Percentiles rank a stretch among this genome's conserved stretches.
phyloP scores from a whole-genome alignment of 805 yeast species.

The Metschnikowia picachoensis region DNA sequence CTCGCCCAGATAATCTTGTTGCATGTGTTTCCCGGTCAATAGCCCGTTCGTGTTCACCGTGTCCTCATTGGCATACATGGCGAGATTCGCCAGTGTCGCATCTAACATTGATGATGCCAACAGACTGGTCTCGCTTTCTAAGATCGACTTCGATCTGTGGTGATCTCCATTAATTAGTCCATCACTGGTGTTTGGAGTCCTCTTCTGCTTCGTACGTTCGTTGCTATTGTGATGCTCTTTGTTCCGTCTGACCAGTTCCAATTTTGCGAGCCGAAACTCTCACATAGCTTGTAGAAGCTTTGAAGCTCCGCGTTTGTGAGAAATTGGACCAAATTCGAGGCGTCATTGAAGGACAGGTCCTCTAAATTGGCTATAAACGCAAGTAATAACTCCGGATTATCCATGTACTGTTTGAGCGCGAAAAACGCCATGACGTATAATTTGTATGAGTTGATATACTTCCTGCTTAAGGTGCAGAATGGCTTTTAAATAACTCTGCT shows the following conservation, averaged over 20 bases:
- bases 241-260: conserved; percentile 16
- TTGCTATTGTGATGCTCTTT: conserved; percentile 14
- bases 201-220: not conserved
- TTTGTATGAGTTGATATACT: conserved; percentile 39
- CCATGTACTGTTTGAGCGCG: conserved; percentile 40
- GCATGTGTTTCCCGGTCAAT: conserved; percentile 15
- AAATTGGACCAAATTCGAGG: conserved; percentile 38
- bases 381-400: conserved; percentile 35
- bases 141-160: not conserved
- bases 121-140: not conserved
- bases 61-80: conserved; percentile 18
- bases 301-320: conserved; percentile 34
- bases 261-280: conserved; percentile 38
- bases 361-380: conserved; percentile 26
- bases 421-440: conserved; percentile 40
- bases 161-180: no score
- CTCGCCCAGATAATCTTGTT: conserved; percentile 11
- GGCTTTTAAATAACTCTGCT: conserved; percentile 42
- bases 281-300: conserved; percentile 34
- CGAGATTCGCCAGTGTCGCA: conserved; percentile 14
- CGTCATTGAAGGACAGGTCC: conserved; percentile 29
- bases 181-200: not conserved
- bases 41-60: conserved; percentile 18
- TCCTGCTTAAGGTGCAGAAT: conserved; percentile 33
- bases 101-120: conserved; percentile 8